Base-by-base conservation (phyloP, 768 basidiomycete species). In the Trametes gibbosa region DNA sequence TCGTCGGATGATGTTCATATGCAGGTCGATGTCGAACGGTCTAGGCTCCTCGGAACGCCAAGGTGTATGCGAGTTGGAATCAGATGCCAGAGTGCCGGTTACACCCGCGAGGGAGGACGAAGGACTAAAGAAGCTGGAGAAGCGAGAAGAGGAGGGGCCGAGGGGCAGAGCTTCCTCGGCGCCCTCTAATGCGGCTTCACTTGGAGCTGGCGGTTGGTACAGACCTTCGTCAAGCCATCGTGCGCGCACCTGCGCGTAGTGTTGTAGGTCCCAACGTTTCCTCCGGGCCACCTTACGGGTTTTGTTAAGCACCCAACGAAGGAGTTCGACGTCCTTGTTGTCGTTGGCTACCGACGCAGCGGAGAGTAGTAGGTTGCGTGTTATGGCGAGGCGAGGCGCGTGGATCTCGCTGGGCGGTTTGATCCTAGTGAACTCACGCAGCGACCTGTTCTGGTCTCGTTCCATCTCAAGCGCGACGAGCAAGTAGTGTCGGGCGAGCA, bases 401-500 rank as follows among this genome's bases (percentile, higher is more conserved):
- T 68, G 66, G 21, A 84, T 72, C 37, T 75, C 66, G 21, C 69
- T 62, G 3, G 76, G 37, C 0, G 68, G 64, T 34, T 61, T 63
- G 9, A 63, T 46, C 16, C 9, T n/a, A 9, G 40, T 23, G 62
- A 62, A 35, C 70, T 66, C 45, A 64, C 66, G 67, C 73, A 78
- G 25, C 79, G 56, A 58, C 70, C 59, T 16, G 67, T 72, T 66
- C 66, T 58, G 56, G 14, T 63, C 47, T 23, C 76, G 72, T 58
- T 87, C 84, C 39, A 79, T 65, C 9, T 64, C 58, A 50, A 80
- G 76, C 2, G 85, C 84, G 65, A 86, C 75, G 25, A 80, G 65
- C 53, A 86, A 68, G 70, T 90, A 89, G 71, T 92, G 87, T 41
- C 87, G 83, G 16, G 84, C 81, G 61, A 91, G 73, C 16, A 77